Evolutionary conservation across 2,329 filamentous ascomycete genomes (phyloP).

Genomic region (Penicillium sumatraense): DNA sequence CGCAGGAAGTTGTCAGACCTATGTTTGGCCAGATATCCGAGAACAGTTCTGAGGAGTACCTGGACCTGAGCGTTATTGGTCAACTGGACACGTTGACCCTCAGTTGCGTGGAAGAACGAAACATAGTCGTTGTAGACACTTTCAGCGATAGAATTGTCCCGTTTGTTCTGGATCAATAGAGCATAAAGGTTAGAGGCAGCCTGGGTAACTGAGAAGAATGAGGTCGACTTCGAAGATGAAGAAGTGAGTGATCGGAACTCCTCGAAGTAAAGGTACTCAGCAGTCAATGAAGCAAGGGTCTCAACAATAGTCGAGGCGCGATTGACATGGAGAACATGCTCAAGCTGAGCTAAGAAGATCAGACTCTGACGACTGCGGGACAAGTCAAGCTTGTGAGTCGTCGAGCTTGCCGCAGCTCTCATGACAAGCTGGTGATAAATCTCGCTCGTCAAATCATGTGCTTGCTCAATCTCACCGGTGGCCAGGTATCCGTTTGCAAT

Average conservation of each 20-base stretch:
- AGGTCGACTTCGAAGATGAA: constrained; percentile 41
- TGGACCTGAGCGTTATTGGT: constrained; percentile 32
- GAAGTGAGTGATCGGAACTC: constrained; percentile 46
- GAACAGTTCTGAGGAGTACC: constrained; percentile 37
- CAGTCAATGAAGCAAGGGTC: constrained; percentile 49
- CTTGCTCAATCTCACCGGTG: constrained; percentile 36
- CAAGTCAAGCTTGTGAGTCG: constrained; percentile 36
- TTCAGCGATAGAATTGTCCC: constrained; percentile 26
- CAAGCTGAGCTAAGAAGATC: constrained; percentile 52
- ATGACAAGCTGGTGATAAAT: constrained; percentile 45
- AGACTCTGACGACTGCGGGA: constrained; percentile 40
- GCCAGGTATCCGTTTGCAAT: constrained; percentile 45
- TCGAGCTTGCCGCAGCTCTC: constrained; percentile 39
- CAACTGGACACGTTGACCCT: constrained; percentile 36
- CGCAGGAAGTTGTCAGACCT: constrained; percentile 40
- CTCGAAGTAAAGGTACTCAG: constrained; percentile 48
- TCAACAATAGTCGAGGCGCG: constrained; percentile 46
- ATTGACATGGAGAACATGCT: constrained; percentile 42
- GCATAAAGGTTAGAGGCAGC: constrained; percentile 39
- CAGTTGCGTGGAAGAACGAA: constrained; percentile 38
- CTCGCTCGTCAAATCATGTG: constrained; percentile 39
- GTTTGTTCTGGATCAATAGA: constrained; percentile 34
- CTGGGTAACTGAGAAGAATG: constrained; percentile 41
- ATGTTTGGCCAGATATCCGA: constrained; percentile 42
- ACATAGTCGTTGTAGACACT: constrained; percentile 37